Evolutionary conservation across 2,329 filamentous ascomycete species (phyloP), one percentile per base, ranked within the genome.

Genomic region (Akanthomyces uredinophilus): DNA sequence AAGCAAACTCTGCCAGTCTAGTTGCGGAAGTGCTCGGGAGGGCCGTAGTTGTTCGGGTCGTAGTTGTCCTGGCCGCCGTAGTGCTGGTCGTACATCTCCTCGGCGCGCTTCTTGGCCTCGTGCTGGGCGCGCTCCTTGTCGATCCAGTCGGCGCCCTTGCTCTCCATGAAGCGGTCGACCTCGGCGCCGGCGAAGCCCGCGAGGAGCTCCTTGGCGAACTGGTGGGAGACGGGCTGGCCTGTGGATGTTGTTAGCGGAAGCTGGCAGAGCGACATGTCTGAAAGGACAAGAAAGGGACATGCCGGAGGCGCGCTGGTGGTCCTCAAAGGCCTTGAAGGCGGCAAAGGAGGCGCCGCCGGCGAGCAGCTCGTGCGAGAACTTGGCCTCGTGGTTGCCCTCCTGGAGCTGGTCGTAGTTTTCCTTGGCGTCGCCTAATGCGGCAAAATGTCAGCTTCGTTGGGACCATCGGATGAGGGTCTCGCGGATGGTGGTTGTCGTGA

Each of bases 281-380:
- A 2, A 5, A 37, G 39, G 29, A 20, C n/a, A 16, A n/a, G 24
- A 32, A 18, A 29, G 16, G 22, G 2, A 70, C 78, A 29, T 78
- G 86, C 87, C 90, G 73, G 90, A 80, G 62, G 77, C 79, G 70
- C 88, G 87, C 78, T 92, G 88, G 69, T 84, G 80, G 74, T 92
- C 87, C 77, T 93, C 90, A 70, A 87, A 93, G 24, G 87, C 79
- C 81, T 92, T 92, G 83, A 94, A 89, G 69, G 87, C 91, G 66
- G 85, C 87, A 72, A 94, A 94, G 65, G 88, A 86, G 63, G 90
- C 90, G 63, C 86, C 91, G 65, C 89, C 89, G 66, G 87, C 90
- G 61, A 93, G 73, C 53, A 91, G 71, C 78, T 95, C 90, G 77
- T 94, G 90, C 68, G 83, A 83, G 70, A 90, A 77, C 71, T 83